phyloP scores from a whole-genome alignment of 2,329 filamentous ascomycete genomes.

The Cordyceps cateniannulata region DNA sequence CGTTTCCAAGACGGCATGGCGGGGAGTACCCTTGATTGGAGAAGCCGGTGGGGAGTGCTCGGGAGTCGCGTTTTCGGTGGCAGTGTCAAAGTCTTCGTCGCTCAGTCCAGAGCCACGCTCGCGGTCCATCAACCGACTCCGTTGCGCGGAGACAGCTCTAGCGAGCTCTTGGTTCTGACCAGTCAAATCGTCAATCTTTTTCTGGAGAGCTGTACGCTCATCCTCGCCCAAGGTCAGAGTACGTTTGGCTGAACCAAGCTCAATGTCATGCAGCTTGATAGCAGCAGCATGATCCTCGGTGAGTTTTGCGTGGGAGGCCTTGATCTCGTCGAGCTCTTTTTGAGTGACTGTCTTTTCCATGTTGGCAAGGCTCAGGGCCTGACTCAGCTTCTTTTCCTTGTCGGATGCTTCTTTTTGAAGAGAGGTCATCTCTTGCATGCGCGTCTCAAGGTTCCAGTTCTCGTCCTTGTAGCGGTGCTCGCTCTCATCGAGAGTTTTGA shows the following conservation, averaged over 20 bases:
- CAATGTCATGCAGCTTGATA: conserved; percentile 81
- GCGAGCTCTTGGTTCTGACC: conserved; percentile 88
- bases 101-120: conserved; percentile 53
- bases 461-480: conserved; percentile 97
- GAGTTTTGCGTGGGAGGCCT: conserved; percentile 69
- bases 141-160: conserved; percentile 68
- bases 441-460: conserved; percentile 95
- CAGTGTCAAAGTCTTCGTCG: conserved; percentile 58
- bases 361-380: conserved; percentile 61
- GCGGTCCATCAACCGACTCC: conserved; percentile 60
- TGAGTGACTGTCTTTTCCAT: conserved; percentile 72
- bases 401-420: conserved; percentile 70
- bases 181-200: conserved; percentile 81
- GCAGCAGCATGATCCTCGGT: conserved; percentile 70
- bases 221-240: conserved; percentile 71
- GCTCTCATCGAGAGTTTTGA: conserved; percentile 82
- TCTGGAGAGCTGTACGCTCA: conserved; percentile 71
- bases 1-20: conserved; percentile 86
- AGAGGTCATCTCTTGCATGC: conserved; percentile 74
- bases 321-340: conserved; percentile 86
- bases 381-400: conserved; percentile 74
- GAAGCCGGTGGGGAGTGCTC: conserved; percentile 89
- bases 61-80: conserved; percentile 65
- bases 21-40: conserved; percentile 83
- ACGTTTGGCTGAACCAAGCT: conserved; percentile 76